A percentile compares a stretch with the other conserved stretches of the same genome.
Conservation (phyloP, 768 basidiomycete species). For the Collybiopsis luxurians region DNA sequence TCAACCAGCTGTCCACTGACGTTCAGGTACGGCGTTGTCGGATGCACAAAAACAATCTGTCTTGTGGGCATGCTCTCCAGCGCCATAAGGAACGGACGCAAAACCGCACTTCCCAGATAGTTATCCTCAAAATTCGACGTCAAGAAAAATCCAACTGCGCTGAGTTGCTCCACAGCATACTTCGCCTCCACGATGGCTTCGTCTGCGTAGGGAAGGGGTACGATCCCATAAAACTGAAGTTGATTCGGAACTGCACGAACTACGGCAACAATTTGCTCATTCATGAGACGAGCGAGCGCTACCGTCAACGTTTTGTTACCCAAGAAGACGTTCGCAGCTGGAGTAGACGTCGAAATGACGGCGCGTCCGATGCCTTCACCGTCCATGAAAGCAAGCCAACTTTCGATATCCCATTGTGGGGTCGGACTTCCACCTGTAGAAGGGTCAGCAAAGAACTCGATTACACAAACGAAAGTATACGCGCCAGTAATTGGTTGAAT, state of each 20-base stretch:
- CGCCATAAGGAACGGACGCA: conserved; percentile 29
- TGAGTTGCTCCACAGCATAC: conserved; percentile 29
- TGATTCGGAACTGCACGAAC: conserved; percentile 22
- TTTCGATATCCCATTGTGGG: conserved; percentile 26
- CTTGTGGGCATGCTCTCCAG: conserved; percentile 24
- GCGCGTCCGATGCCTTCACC: conserved; percentile 27
- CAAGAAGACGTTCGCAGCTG: conserved; percentile 28
- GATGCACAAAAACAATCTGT: conserved; percentile 31
- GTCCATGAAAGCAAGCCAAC: conserved; percentile 29
- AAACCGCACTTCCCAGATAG: conserved; percentile 28
- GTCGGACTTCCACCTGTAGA: conserved; percentile 15
- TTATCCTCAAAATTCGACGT: conserved; percentile 30
- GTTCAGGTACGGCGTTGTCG: conserved; percentile 26
- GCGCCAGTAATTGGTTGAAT: not conserved
- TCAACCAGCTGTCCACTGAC: conserved; percentile 23
- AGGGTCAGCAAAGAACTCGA: no score
- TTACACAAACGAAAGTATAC: no score
- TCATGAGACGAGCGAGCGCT: conserved; percentile 33
- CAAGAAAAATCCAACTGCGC: conserved; percentile 32
- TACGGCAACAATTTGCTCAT: conserved; percentile 33
- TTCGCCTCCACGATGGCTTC: conserved; percentile 30
- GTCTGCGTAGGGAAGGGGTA: conserved; percentile 31
- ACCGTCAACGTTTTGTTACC: conserved; percentile 24
- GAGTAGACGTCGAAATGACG: conserved; percentile 29
- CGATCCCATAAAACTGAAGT: conserved; percentile 31